Percentiles rank a stretch among this genome's conserved stretches.
Conservation (phyloP, 129 eudicot genomes). For the Tagetes erecta region DNA sequence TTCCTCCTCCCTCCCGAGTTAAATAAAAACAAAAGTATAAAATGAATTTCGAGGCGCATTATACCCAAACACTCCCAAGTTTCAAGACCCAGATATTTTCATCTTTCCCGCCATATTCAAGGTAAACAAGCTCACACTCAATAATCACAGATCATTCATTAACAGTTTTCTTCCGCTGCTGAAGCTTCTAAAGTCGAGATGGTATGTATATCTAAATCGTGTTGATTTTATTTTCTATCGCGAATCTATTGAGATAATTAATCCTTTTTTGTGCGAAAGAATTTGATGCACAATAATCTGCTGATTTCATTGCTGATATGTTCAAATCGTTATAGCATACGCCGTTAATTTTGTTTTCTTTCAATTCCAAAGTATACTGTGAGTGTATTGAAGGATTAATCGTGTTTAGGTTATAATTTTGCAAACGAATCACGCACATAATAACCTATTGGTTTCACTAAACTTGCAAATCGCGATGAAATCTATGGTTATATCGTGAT, state of each 20-base stretch:
- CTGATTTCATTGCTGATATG: not conserved
- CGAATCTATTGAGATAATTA: not conserved
- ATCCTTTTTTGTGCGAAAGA: not conserved
- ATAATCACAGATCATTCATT: conserved; percentile 5
- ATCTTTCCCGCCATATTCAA: conserved; percentile 26
- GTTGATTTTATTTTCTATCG: not conserved
- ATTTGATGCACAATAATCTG: not conserved
- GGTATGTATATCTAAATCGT: conserved; percentile 13
- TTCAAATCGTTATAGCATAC: not conserved
- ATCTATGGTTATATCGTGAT: not conserved
- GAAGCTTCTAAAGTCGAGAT: conserved; percentile 10
- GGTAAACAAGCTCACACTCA: not conserved
- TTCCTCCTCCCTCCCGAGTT: no score
- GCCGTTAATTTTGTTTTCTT: not conserved
- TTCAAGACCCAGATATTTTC: conserved; percentile 8
- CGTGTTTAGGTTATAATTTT: not conserved
- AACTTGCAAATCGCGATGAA: not conserved
- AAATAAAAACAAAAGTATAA: no score
- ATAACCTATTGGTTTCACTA: not conserved
- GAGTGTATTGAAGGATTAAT: not conserved
- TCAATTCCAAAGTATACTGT: not conserved
- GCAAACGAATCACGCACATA: not conserved
- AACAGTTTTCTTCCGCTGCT: not conserved
- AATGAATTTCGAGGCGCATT: no score
- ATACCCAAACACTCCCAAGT: no score